These are phyloP conservation scores for Cadophora sp. DNA, from an alignment of 2,329 filamentous ascomycete genomes.

Conservation along the genomic window DNA sequence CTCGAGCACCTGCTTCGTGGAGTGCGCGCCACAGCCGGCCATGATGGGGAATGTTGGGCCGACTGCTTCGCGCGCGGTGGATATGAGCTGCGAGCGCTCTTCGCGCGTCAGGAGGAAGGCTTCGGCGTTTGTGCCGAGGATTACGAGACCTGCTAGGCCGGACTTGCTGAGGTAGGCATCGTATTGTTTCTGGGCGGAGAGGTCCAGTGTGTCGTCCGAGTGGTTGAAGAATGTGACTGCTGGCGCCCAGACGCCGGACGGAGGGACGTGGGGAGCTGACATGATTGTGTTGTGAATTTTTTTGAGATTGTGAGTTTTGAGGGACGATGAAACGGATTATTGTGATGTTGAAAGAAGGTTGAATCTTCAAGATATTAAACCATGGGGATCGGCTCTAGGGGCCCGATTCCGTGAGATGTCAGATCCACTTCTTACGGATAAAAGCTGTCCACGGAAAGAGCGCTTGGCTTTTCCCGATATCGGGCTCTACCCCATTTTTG, in stretches of 20 bases:
- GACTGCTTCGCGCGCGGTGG: slow-evolving; percentile 52
- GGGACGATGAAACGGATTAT: background rate
- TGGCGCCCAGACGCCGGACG: slow-evolving; percentile 52
- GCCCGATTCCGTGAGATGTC: background rate
- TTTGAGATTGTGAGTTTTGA: background rate
- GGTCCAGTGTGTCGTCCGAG: slow-evolving; percentile 51
- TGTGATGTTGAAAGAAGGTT: background rate
- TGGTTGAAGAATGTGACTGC: slow-evolving; percentile 57
- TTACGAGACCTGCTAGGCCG: slow-evolving; percentile 53
- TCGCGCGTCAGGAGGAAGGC: slow-evolving; percentile 56
- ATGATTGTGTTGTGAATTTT: background rate
- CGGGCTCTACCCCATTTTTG: background rate
- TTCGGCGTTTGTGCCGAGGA: slow-evolving; percentile 57
- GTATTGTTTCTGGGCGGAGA: slow-evolving; percentile 52
- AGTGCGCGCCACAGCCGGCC: slow-evolving; percentile 57
- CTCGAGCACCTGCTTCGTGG: slow-evolving; percentile 56
- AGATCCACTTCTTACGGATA: background rate
- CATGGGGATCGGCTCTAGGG: background rate
- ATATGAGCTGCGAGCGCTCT: slow-evolving; percentile 53
- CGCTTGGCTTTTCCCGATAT: background rate
- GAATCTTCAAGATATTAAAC: background rate
- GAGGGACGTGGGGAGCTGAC: slow-evolving; percentile 27
- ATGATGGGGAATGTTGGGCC: slow-evolving; percentile 55
- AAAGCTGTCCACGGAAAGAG: background rate
- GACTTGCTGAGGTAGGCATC: slow-evolving; percentile 53